Evolutionary conservation across 2,329 filamentous ascomycete genomes (phyloP).

Genomic region (Stagonosporopsis tanaceti): DNA sequence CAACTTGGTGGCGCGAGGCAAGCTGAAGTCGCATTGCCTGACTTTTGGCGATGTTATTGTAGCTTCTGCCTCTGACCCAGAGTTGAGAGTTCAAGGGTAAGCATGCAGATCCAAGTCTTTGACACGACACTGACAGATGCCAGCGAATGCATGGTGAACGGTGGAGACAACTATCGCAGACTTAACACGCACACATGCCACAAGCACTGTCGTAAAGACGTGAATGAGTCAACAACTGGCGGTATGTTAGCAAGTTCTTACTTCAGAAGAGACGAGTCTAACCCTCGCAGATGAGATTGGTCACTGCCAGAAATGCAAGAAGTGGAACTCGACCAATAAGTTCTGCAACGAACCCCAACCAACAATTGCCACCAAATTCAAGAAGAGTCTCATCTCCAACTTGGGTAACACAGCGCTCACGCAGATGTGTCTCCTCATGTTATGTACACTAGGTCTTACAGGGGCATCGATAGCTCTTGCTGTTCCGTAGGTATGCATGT

Average conservation of each 20-base stretch:
- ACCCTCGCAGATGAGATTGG: conserved; percentile 36
- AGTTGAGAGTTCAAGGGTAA: conserved; percentile 39
- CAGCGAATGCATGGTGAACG: conserved; percentile 46
- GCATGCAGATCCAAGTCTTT: not conserved
- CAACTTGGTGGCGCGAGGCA: conserved; percentile 33
- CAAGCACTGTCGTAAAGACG: conserved; percentile 37
- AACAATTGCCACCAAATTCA: conserved; percentile 42
- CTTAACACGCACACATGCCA: conserved; percentile 38
- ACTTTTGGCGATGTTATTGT: conserved; percentile 44
- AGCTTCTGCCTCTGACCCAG: conserved; percentile 37
- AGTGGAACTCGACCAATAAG: conserved; percentile 34
- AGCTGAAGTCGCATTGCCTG: conserved; percentile 39
- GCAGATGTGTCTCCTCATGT: conserved; percentile 38
- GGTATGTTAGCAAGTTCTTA: conserved; percentile 10
- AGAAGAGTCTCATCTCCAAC: conserved; percentile 40
- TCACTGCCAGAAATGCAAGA: conserved; percentile 44
- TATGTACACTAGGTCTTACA: conserved; percentile 32
- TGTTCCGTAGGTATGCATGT: conserved; percentile 10
- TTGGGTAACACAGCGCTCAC: conserved; percentile 42
- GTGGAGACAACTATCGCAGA: conserved; percentile 35
- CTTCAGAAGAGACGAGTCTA: not conserved
- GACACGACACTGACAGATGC: not conserved
- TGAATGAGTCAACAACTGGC: conserved; percentile 30
- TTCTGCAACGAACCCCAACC: conserved; percentile 34
- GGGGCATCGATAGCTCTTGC: conserved; percentile 30